Evolutionary conservation across 176 grass and related monocot species (phyloP), one percentile per base, ranked within the genome.

Genomic region (Metroxylon sagu): DNA sequence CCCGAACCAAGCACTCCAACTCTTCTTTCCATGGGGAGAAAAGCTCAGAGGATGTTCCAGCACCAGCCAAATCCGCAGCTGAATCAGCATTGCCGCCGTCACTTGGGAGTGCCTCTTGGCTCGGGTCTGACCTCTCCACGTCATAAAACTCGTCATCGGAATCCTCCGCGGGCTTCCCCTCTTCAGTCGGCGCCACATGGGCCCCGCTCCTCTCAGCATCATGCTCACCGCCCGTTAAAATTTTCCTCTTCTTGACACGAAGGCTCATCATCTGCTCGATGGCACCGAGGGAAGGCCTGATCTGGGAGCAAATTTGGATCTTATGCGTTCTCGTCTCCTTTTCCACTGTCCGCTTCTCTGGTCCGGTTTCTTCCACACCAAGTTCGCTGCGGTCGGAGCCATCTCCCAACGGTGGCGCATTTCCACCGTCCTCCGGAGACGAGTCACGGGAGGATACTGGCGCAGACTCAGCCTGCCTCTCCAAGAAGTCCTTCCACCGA

Each of bases 91-190:
- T 77, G 64, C 71, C 69, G 26, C 53, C 83, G 49, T 88, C 78
- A 72, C 61, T 61, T 59, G 50, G 78, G 74, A 74, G 58, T 63
- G 68, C 69, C 73, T 98, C 93, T 57, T 82, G 92, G 39, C 49
- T 74, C 17, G 79, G 70, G 59, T 98, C 93, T 49, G 86, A 74
- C 53, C 83, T 87, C 79, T 98, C 93, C 26, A 77, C 84, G 68
- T 98, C 93, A 76, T 92, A 92, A 56, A 92, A 98, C 56, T 92
- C 93, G 64, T 98, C 93, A 18, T 92, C 87, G 0, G 84, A 98
- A 49, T 98, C 87, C 66, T 92, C 84, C 0, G 49, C 73, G 19
- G 79, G 72, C 63, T 83, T 88, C 61, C 35, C 76, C 59, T 85
- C 93, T 56, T 81, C 76, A 30, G 61, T 73, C 23, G 75, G 53